A percentile compares a stretch with the other conserved stretches of the same genome.
Evolutionary conservation across 305 asterid genomes (phyloP).

Genomic region (Petunia hybrid): DNA sequence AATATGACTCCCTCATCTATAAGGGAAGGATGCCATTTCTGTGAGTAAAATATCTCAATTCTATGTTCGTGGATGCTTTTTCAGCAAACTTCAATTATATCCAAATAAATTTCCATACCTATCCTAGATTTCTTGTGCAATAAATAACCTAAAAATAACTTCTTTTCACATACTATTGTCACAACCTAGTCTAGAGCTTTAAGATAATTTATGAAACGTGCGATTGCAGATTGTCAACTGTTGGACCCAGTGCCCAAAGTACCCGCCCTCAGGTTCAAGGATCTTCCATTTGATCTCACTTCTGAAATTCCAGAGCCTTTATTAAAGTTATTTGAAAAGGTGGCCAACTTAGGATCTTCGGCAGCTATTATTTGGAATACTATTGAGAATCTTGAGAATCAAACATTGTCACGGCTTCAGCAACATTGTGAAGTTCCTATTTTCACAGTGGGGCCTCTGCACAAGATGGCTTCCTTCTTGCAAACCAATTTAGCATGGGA

Average conservation of each 20-base stretch:
- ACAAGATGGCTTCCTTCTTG: constrained; percentile 30
- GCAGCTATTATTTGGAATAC: constrained; percentile 36
- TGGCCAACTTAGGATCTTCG: not conserved
- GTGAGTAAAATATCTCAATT: too few relatives aligned
- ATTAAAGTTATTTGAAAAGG: not conserved
- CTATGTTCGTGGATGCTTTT: too few relatives aligned
- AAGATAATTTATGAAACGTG: not conserved
- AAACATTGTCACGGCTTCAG: constrained; percentile 9
- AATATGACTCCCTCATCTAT: not conserved
- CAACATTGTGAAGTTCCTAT: constrained; percentile 30
- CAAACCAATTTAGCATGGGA: constrained; percentile 34
- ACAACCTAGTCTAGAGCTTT: not conserved
- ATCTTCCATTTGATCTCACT: not conserved
- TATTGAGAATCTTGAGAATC: constrained; percentile 30
- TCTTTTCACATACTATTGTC: not conserved
- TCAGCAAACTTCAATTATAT: too few relatives aligned
- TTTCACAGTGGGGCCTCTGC: constrained; percentile 38
- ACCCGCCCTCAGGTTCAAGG: constrained; percentile 30
- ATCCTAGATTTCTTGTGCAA: not conserved
- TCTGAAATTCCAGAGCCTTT: not conserved
- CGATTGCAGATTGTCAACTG: constrained; percentile 22
- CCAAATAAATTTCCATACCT: too few relatives aligned
- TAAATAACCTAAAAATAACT: not conserved
- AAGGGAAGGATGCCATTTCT: not conserved
- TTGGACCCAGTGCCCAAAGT: constrained; percentile 33